Conservation (phyloP, 1,139 yeast species). For the Candida sanyaensis region DNA sequence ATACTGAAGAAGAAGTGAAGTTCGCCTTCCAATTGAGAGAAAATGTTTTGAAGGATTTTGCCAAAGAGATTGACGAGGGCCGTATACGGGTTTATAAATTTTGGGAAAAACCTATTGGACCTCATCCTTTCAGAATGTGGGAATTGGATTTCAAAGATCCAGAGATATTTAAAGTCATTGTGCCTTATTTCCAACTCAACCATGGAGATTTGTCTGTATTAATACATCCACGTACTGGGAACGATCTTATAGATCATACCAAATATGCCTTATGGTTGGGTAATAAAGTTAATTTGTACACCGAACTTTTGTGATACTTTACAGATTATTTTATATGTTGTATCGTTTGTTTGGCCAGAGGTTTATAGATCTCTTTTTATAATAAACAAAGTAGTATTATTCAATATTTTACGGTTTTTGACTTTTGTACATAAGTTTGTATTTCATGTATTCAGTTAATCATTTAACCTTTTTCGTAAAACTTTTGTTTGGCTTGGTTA, state of each 20-base stretch:
- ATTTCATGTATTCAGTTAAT: no score
- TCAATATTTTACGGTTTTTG: no score
- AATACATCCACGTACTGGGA: conserved; percentile 52
- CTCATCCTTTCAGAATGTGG: conserved; percentile 54
- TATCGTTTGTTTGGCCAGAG: no score
- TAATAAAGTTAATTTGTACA: conserved; percentile 26
- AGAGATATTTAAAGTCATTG: conserved; percentile 26
- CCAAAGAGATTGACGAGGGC: conserved; percentile 44
- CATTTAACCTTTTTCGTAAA: no score
- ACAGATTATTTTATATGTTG: no score
- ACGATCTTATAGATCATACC: conserved; percentile 50
- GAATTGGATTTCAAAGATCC: conserved; percentile 41
- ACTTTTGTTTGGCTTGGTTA: no score
- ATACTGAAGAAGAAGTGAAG: conserved; percentile 31
- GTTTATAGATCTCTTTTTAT: no score
- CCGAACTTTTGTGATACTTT: conserved; percentile 11
- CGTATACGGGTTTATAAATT: conserved; percentile 45
- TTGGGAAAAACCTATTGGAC: conserved; percentile 57
- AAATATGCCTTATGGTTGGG: conserved; percentile 58
- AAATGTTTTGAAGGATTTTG: conserved; percentile 44
- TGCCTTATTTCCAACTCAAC: conserved; percentile 48
- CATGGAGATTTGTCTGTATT: conserved; percentile 55
- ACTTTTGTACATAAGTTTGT: no score
- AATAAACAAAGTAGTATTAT: no score
- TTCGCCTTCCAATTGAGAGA: conserved; percentile 43